Evolutionary conservation across 1,284 basidiomycete species (phyloP).

Genomic region (Ustilago loliicola): DNA sequence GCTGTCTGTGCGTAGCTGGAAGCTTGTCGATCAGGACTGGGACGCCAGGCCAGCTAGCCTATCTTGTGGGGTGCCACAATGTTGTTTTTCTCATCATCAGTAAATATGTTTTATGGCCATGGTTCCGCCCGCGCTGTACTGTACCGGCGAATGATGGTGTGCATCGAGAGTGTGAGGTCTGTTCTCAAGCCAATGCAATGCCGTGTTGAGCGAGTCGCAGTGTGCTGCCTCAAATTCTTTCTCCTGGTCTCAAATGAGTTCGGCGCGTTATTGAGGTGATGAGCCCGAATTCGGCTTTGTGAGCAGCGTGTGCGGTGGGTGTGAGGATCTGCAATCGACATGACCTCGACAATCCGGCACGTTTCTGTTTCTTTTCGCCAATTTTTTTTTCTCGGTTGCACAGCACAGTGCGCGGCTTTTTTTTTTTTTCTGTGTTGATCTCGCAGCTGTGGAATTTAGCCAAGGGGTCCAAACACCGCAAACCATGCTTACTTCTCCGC

Average conservation of each 20-base stretch:
- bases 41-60: background rate
- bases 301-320: no score
- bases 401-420: background rate
- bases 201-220: no score
- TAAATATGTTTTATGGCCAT: conserved; percentile 17
- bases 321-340: conserved; percentile 13
- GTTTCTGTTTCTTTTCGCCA: background rate
- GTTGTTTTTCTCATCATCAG: conserved; percentile 1
- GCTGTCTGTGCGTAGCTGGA: no score
- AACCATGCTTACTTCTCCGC: background rate
- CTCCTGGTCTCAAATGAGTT: no score
- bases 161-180: background rate
- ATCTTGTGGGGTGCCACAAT: background rate
- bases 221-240: no score
- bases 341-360: background rate
- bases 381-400: background rate
- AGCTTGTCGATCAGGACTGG: no score
- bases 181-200: no score
- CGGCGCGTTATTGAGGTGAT: no score
- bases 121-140: background rate
- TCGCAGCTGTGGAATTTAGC: no score
- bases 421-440: background rate
- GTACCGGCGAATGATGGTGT: background rate
- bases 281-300: no score
- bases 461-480: background rate